Base-by-base conservation (phyloP, 2,329 filamentous ascomycete genomes). In the Cladobotryum protrusum region DNA sequence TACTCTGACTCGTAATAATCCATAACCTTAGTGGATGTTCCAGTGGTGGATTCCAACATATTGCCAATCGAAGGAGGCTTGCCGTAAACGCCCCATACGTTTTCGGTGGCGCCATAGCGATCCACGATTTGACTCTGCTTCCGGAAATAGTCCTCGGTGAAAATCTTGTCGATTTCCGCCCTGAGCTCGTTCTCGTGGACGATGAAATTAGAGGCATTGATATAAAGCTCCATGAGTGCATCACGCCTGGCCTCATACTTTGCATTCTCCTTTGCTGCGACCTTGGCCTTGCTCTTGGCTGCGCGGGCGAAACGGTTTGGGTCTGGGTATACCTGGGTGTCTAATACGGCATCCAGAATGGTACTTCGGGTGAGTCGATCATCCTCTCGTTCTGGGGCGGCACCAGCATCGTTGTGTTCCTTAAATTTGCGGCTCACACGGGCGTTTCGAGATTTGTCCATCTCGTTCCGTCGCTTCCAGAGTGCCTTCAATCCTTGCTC, bases 131-230 rank as follows among this genome's bases (percentile, higher is more conserved):
- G 55, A 46, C 61, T 62, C 65, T 69, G 59, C 54, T 66, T 66
- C 50, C 61, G 65, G 64, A 77, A 81, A 67, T 73, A 73, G 54
- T 81, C 76, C 20, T 83, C 81, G 14, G 81, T 78, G 70, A 96
- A 99, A n/a, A 85, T 76, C 55, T 76, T 71, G 18, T 95, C 86
- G 50, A 96, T 84, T 56, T 83, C 79, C 14, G 75, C 74, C 58
- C 87, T 79, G 33, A 99, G 78, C 65, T 95, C 85, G 45, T 77
- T 72, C 65, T 95, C 90, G 19, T 79, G 84, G 15, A 89, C 84
- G 63, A 99, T 96, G 71, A 97, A 99, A 36, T 81, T 74, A 20
- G 86, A 81, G 5, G 93, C 90, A 59, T 90, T 87, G 72, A 93
- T 87, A 71, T 99, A 99, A 12, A 99, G 78, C 52, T 88, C 83